These are phyloP conservation scores for Aegilops bicornis DNA, from an alignment of 176 grass and related monocot species.

Conservation along the genomic window DNA sequence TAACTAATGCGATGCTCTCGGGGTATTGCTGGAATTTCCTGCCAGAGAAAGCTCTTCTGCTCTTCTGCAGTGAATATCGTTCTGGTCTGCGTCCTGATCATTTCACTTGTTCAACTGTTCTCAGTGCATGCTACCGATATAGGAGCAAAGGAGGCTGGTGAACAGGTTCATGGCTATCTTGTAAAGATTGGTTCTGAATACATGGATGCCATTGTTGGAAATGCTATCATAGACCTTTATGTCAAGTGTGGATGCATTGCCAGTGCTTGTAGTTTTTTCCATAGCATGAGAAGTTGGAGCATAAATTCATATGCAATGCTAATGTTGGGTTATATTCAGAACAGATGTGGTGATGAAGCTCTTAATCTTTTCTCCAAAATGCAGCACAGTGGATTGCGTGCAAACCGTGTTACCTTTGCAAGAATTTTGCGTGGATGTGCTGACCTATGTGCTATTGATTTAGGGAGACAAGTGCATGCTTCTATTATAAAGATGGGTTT, in stretches of 20 bases:
- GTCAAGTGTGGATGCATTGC: conserved; percentile 72
- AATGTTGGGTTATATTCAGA: conserved; percentile 75
- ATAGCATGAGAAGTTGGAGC: conserved; percentile 75
- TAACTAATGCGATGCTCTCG: conserved; percentile 71
- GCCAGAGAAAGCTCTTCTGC: conserved; percentile 69
- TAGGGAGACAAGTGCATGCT: conserved; percentile 86
- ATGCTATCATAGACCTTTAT: conserved; percentile 83
- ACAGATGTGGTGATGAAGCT: conserved; percentile 65
- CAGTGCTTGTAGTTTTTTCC: conserved; percentile 80
- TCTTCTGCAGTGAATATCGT: conserved; percentile 59
- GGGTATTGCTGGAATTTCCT: conserved; percentile 78
- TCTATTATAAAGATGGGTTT: conserved; percentile 92
- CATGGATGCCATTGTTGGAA: conserved; percentile 68
- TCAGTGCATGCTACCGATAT: conserved; percentile 75
- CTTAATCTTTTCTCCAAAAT: conserved; percentile 75
- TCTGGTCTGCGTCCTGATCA: conserved; percentile 66
- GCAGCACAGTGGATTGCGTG: conserved; percentile 72
- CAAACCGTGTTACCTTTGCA: conserved; percentile 66
- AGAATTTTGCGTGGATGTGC: conserved; percentile 78
- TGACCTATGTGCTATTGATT: conserved; percentile 66
- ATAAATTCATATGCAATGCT: conserved; percentile 82
- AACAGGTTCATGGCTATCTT: conserved; percentile 78
- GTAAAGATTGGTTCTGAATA: conserved; percentile 72
- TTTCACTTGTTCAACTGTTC: conserved; percentile 77
- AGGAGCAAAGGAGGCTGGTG: conserved; percentile 58